phyloP scores from a whole-genome alignment of 1,284 basidiomycete genomes.

The Pulchroboletus neoregius region DNA sequence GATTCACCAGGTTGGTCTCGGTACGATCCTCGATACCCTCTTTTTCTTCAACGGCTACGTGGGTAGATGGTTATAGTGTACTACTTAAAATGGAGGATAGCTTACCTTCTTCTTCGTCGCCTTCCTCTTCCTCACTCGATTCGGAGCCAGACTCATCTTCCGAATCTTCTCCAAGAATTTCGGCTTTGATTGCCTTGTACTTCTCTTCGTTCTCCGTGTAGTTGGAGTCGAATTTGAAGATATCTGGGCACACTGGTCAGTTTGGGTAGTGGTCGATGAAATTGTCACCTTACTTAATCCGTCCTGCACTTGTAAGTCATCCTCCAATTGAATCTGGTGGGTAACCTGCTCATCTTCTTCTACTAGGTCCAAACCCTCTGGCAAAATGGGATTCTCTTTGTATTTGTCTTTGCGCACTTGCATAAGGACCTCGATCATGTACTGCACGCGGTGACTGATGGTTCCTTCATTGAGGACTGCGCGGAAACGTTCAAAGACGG shows the following conservation, averaged over 20 bases:
- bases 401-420: constrained; percentile 98
- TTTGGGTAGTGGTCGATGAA: constrained; percentile 1
- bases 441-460: constrained; percentile 96
- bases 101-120: constrained; percentile 53
- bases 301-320: constrained; percentile 91
- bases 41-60: constrained; percentile 61
- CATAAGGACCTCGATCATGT: constrained; percentile 99
- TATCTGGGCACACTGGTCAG: constrained; percentile 50
- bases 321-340: constrained; percentile 88
- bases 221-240: constrained; percentile 93
- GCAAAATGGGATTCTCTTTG: constrained; percentile 94
- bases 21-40: constrained; percentile 94
- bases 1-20: constrained; percentile 92
- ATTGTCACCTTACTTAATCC: constrained; percentile 70
- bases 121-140: constrained; percentile 57
- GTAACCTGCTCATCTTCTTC: constrained; percentile 98
- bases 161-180: constrained; percentile 89
- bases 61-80: constrained; percentile 12
- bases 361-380: constrained; percentile 93
- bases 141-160: constrained; percentile 64
- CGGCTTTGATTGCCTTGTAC: constrained; percentile 87
- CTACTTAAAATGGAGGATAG: neutral
- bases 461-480: constrained; percentile 93
- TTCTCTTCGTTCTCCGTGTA: constrained; percentile 92
- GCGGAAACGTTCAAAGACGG: constrained; percentile 93